A percentile compares a stretch with the other conserved stretches of the same genome.
These are phyloP conservation scores for Phaffomyces antillensis DNA, from an alignment of 805 yeast genomes.

Conservation along the genomic window DNA sequence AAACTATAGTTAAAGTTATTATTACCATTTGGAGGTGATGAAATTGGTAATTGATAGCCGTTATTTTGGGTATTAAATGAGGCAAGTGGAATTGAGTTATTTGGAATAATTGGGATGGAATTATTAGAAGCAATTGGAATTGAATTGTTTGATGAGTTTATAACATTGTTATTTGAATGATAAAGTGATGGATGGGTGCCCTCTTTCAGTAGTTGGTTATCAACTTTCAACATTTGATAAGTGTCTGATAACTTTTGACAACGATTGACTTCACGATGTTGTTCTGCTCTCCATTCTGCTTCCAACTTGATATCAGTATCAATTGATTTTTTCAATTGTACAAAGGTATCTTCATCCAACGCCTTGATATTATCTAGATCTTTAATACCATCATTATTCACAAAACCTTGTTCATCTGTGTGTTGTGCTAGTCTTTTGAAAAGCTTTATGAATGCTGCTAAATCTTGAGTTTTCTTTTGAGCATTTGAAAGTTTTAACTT, in stretches of 20 bases:
- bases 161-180: slow-evolving; percentile 1
- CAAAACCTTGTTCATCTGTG: slow-evolving; percentile 17
- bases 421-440: slow-evolving; percentile 13
- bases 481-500: slow-evolving; percentile 3
- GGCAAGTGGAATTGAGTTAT: slow-evolving; percentile 3
- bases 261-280: slow-evolving; percentile 29
- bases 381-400: slow-evolving; percentile 19
- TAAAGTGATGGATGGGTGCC: neutral
- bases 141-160: slow-evolving; percentile 4
- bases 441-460: slow-evolving; percentile 10
- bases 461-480: slow-evolving; percentile 13
- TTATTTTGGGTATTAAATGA: neutral
- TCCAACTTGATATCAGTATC: slow-evolving; percentile 28
- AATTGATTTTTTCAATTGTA: slow-evolving; percentile 22
- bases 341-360: slow-evolving; percentile 8
- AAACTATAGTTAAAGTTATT: slow-evolving; percentile 4
- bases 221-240: slow-evolving; percentile 9
- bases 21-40: slow-evolving; percentile 1
- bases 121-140: neutral
- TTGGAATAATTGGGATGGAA: neutral
- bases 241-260: slow-evolving; percentile 22
- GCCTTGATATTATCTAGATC: slow-evolving; percentile 15
- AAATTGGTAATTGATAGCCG: slow-evolving; percentile 2
- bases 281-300: slow-evolving; percentile 33
- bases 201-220: slow-evolving; percentile 11